phyloP scores from a whole-genome alignment of 2,329 filamentous ascomycete genomes.

The Aspergillus sp. region DNA sequence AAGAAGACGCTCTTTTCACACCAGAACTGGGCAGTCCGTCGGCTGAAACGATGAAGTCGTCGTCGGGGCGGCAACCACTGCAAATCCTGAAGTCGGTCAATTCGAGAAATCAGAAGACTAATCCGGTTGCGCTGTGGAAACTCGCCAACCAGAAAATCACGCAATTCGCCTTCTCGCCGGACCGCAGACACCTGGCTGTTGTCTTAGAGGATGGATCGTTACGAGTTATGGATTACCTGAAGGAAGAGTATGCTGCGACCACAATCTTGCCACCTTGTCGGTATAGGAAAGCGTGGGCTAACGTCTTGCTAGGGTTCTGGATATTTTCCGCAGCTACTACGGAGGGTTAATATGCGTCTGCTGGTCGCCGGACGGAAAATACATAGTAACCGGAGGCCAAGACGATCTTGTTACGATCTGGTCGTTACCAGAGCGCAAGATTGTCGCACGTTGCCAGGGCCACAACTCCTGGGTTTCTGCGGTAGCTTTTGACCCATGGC shows the following conservation, averaged over 20 bases:
- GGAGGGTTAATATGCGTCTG: constrained; percentile 90
- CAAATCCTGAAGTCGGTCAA: constrained; percentile 87
- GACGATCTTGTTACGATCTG: constrained; percentile 96
- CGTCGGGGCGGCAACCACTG: constrained; percentile 48
- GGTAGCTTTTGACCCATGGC: constrained; percentile 94
- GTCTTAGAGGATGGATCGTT: constrained; percentile 90
- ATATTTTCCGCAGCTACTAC: constrained; percentile 88
- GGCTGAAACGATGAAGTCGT: constrained; percentile 30
- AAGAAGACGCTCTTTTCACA: constrained; percentile 79
- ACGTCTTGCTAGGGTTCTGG: constrained; percentile 64
- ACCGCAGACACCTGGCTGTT: constrained; percentile 81
- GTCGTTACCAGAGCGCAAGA: constrained; percentile 78
- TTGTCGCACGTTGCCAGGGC: constrained; percentile 90
- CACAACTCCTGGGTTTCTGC: constrained; percentile 95
- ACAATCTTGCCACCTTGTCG: constrained; percentile 4
- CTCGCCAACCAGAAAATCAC: constrained; percentile 88
- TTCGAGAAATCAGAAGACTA: constrained; percentile 89
- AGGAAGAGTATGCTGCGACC: constrained; percentile 69
- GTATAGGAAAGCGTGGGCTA: constrained; percentile 3
- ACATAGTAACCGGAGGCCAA: constrained; percentile 91
- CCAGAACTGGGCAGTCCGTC: constrained; percentile 57
- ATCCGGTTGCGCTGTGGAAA: constrained; percentile 91
- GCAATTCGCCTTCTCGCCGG: constrained; percentile 87
- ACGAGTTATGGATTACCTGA: constrained; percentile 86
- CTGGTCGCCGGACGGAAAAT: constrained; percentile 97